Base-by-base conservation (phyloP, 345 rosid species). In the Reutealis trisperma region DNA sequence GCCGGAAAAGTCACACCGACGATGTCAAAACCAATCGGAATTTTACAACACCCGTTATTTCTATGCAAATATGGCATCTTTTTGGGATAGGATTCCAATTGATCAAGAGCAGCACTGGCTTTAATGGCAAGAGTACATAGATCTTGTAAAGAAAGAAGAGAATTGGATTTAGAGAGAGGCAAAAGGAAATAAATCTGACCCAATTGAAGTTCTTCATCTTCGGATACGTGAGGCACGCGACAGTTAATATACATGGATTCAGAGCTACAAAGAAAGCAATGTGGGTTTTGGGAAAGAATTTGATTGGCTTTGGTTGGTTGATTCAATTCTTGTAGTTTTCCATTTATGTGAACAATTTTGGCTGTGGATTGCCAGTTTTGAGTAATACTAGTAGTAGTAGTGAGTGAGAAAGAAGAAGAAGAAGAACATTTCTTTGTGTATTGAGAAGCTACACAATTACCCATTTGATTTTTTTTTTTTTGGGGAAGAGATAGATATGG, bases 101-200 rank as follows among this genome's bases (percentile, higher is more conserved):
- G 75, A 27, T 81, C 21, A 1, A 88, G 63, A 0, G 84, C 82
- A 8, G 72, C 25, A 14, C 84, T 86, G 2, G 93, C 90, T 79
- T 86, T 86, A 41, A 66, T 61, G 34, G 91, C 93, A 0, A 87
- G 84, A 7, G 49, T 75, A 47, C 93, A 81, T 19, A 89, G 47
- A 3, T 87, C 83, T 47, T 78, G 83, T 30, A 89, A 82, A 42
- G 89, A 75, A 14, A 86, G 57, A 15, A 76, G 83, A 0, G 41
- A 45, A 5, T 57, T 76, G 12, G 84, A 85, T 54, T 64, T 76
- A 11, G 85, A 83, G 6, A 80, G 74, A 18, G 88, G 91, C 79
- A 89, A 25, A 70, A 88, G 83, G 76, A 88, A 89, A 64, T 86
- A 88, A 25, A 86, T 78, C 34, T 86, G 87, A 57, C 83, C 89